Percentiles rank a stretch among this genome's conserved stretches.
Conservation (phyloP, 441 rosid genomes). For the Capsella rubella region DNA sequence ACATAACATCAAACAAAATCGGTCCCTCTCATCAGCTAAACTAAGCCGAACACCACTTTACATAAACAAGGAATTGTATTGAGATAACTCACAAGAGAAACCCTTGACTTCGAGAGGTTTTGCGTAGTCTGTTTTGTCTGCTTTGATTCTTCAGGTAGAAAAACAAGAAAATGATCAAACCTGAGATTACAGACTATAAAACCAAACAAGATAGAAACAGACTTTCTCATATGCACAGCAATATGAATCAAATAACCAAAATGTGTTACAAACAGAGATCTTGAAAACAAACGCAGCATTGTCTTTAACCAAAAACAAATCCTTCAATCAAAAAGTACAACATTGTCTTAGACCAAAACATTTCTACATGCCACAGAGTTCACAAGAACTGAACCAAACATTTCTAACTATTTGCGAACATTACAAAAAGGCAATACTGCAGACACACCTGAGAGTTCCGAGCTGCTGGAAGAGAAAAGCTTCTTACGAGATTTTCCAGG, state of each 20-base stretch:
- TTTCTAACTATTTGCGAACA: too few relatives aligned
- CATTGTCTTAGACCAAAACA: background rate
- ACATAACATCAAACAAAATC: constrained; percentile 15
- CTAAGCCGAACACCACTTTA: constrained; percentile 20
- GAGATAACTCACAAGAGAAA: constrained; percentile 56
- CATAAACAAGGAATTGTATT: constrained; percentile 7
- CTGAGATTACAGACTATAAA: background rate
- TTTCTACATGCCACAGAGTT: background rate
- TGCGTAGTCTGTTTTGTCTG: constrained; percentile 56
- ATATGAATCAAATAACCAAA: constrained; percentile 16
- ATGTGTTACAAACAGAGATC: background rate
- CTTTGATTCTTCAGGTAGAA: constrained; percentile 51
- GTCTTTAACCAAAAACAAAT: too few relatives aligned
- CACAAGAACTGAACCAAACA: too few relatives aligned
- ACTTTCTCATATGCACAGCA: constrained; percentile 3
- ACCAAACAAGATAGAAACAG: background rate
- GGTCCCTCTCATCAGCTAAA: constrained; percentile 19
- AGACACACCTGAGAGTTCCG: constrained; percentile 57
- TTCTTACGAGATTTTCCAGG: constrained; percentile 85
- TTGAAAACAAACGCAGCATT: background rate
- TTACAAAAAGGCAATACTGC: background rate
- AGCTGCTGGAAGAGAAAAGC: constrained; percentile 56
- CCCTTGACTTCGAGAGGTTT: constrained; percentile 42
- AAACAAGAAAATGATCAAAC: constrained; percentile 21
- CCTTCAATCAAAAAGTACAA: background rate